phyloP scores from a whole-genome alignment of 23 red algal species.

The Gracilaria gracilis region DNA sequence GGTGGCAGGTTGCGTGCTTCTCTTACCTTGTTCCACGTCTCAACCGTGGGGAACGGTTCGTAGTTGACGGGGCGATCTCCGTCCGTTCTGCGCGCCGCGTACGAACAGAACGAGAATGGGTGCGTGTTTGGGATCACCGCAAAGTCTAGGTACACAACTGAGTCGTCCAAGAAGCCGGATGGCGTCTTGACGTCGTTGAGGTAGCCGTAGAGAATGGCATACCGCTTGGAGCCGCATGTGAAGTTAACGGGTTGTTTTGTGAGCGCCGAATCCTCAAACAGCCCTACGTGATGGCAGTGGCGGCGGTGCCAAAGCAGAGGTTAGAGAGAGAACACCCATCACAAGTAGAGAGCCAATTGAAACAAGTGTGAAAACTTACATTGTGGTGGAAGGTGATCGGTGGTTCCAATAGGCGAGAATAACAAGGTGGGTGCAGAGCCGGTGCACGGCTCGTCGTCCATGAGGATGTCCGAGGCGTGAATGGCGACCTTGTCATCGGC shows the following conservation, averaged over 20 bases:
- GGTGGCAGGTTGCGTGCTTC: not conserved
- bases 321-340: not conserved
- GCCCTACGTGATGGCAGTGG: not conserved
- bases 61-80: not conserved
- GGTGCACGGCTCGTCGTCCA: constrained; percentile 7
- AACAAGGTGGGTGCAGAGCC: not conserved
- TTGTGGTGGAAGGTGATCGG: constrained; percentile 28
- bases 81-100: constrained; percentile 12
- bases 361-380: constrained; percentile 4
- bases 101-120: constrained; percentile 48
- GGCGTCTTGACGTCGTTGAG: constrained; percentile 52
- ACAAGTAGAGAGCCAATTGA: not conserved
- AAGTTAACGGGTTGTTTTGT: constrained; percentile 24
- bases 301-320: not conserved
- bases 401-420: constrained; percentile 26
- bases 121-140: constrained; percentile 42
- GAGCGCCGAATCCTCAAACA: constrained; percentile 32
- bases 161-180: constrained; percentile 33
- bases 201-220: constrained; percentile 47
- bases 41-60: constrained; percentile 38
- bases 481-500: constrained; percentile 14
- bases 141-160: constrained; percentile 51
- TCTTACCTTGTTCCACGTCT: constrained; percentile 7
- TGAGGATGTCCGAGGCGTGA: not conserved
- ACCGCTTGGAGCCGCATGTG: constrained; percentile 8